Percentiles rank a stretch among this genome's conserved stretches.
These are phyloP conservation scores for Penicillium hordei DNA, from an alignment of 2,329 filamentous ascomycete genomes.

Conservation along the genomic window DNA sequence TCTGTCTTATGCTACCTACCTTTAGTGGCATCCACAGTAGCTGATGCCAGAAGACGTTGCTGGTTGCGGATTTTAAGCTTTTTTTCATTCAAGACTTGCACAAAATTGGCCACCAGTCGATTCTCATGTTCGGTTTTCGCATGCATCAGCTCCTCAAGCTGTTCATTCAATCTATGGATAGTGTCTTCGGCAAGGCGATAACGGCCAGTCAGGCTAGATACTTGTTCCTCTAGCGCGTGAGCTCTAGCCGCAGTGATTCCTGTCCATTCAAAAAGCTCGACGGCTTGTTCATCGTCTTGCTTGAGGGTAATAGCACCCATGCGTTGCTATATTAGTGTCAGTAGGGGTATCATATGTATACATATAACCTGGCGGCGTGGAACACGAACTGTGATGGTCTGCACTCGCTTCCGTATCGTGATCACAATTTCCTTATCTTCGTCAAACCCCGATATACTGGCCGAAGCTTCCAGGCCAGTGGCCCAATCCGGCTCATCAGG, in stretches of 20 bases:
- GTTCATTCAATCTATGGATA: constrained; percentile 52
- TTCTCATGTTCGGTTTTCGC: constrained; percentile 59
- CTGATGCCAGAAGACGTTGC: constrained; percentile 55
- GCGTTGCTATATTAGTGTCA: constrained; percentile 44
- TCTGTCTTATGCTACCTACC: constrained; percentile 23
- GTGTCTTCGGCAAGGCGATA: constrained; percentile 49
- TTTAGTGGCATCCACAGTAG: constrained; percentile 46
- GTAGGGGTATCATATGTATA: constrained; percentile 5
- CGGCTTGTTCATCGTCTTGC: constrained; percentile 54
- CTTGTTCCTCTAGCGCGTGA: constrained; percentile 42
- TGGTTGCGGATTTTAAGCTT: constrained; percentile 65
- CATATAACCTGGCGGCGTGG: background rate
- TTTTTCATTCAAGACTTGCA: constrained; percentile 60
- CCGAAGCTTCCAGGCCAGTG: constrained; percentile 35
- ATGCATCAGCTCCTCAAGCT: constrained; percentile 58
- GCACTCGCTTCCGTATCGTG: constrained; percentile 44
- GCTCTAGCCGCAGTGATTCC: constrained; percentile 49
- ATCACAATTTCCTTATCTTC: constrained; percentile 42
- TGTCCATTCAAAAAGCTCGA: constrained; percentile 59
- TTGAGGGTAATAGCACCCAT: constrained; percentile 55
- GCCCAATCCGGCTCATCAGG: constrained; percentile 19
- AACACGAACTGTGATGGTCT: constrained; percentile 51
- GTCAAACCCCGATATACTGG: constrained; percentile 25
- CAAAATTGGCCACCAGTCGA: constrained; percentile 58
- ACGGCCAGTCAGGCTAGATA: constrained; percentile 44